Base-by-base conservation (phyloP, 495 filamentous ascomycete species). In the Cryomyces minteri region DNA sequence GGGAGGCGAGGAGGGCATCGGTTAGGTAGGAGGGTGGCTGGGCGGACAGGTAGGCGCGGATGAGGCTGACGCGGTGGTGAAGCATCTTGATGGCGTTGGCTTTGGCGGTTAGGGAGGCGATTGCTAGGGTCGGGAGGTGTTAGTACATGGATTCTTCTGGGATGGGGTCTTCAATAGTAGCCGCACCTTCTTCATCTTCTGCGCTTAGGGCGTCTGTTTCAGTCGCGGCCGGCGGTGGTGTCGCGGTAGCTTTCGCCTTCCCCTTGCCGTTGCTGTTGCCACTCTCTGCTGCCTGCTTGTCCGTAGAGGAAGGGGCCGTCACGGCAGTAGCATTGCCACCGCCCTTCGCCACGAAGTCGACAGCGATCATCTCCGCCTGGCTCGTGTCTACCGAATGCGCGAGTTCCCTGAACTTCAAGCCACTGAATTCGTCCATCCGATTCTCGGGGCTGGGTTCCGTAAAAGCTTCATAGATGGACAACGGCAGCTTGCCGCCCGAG, bases 351-450 rank as follows among this genome's bases (percentile, higher is more conserved):
- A 98, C 81, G 48, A 84, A 88, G 53, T 96, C 84, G 52, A 98
- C 79, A 36, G 78, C 77, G 53, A 99, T 95, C 87, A 96, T 95
- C 65, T 99, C 92, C 6, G 90, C 82, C 60, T 96, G 86, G 11
- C 82, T 84, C 0, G 86, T 95, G 59, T 99, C 90, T 12, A 95
- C 76, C 0, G 77, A 74, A 58, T 88, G 95, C 12, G 80, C 77
- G 31, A 95, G 59, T 57, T 88, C 83, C 28, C 81, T 73, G 64
- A 95, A 96, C 48, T 73, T 75, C 79, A 92, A 87, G 25, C 72
- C 73, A 34, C 71, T 73, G 3, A 55, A 56, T 7, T 60, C 56
- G 4, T 55, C 58, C 40, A 49, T 52, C 47, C 69, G 65, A 6
- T 72, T 57, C n/a, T 66, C 66, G 39, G 54, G 58, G 4, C 69